phyloP scores from a whole-genome alignment of 208 protist species.

The Trypanosoma brucei region DNA sequence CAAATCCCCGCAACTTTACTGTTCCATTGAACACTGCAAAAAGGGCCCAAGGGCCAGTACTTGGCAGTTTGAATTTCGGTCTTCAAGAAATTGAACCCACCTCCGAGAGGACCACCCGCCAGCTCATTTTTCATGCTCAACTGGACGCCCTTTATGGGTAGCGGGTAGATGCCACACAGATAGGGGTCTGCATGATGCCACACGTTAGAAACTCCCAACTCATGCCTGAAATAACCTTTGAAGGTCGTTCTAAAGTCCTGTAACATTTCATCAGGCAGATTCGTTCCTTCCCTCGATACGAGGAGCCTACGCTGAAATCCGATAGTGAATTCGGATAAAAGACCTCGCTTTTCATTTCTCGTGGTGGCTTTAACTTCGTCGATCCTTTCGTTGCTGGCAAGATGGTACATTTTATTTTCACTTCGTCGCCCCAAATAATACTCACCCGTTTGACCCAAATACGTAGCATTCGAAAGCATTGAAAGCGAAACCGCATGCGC shows the following conservation, averaged over 20 bases:
- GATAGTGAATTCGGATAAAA: conserved; percentile 53
- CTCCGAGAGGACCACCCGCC: conserved; percentile 49
- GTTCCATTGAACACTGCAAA: conserved; percentile 75
- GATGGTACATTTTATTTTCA: conserved; percentile 64
- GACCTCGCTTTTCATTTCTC: conserved; percentile 43
- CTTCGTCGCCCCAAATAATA: conserved; percentile 66
- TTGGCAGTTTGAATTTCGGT: conserved; percentile 63
- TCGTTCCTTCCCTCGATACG: conserved; percentile 40
- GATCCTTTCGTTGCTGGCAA: conserved; percentile 55
- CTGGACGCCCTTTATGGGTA: conserved; percentile 64
- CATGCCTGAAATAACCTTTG: conserved; percentile 72
- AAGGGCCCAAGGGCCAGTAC: conserved; percentile 65
- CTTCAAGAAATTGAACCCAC: conserved; percentile 63
- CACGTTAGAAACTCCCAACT: conserved; percentile 37
- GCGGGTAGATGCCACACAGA: conserved; percentile 80
- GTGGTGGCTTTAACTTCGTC: conserved; percentile 66
- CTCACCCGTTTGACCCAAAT: conserved; percentile 67
- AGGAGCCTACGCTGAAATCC: conserved; percentile 68
- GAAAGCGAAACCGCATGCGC: conserved; percentile 72
- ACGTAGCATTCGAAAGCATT: conserved; percentile 71
- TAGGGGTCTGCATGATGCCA: conserved; percentile 69
- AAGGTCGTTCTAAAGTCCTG: conserved; percentile 52
- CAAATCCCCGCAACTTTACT: conserved; percentile 61
- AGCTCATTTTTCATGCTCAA: conserved; percentile 57
- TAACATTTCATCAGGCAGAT: conserved; percentile 23